Conservation (phyloP, 495 filamentous ascomycete species). For the Aspergillus homomorphus region DNA sequence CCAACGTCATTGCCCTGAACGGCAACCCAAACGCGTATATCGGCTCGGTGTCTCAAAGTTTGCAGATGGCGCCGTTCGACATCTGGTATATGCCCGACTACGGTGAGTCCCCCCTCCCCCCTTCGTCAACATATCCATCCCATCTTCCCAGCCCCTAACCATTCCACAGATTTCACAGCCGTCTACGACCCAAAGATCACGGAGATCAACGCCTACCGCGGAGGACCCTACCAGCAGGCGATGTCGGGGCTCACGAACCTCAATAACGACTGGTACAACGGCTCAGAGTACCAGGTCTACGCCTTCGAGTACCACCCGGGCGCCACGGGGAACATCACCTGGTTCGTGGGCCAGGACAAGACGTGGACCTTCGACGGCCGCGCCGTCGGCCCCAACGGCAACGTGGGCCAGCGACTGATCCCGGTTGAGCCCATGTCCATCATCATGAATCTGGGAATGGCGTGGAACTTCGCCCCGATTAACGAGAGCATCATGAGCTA, state of each 20-base stretch:
- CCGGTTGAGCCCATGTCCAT: slow-evolving; percentile 69
- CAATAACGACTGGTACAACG: slow-evolving; percentile 77
- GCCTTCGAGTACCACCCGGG: slow-evolving; percentile 73
- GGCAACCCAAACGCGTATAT: slow-evolving; percentile 42
- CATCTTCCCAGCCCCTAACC: slow-evolving; percentile 1
- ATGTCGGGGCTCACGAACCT: slow-evolving; percentile 68
- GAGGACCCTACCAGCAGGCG: slow-evolving; percentile 70
- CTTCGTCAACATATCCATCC: not conserved
- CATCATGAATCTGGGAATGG: slow-evolving; percentile 73
- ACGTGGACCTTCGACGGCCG: slow-evolving; percentile 66
- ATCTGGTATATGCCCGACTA: slow-evolving; percentile 74
- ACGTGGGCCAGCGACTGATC: slow-evolving; percentile 66
- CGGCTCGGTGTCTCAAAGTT: slow-evolving; percentile 67
- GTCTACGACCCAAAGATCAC: slow-evolving; percentile 60
- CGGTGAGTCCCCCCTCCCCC: slow-evolving; percentile 31
- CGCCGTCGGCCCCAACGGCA: slow-evolving; percentile 68
- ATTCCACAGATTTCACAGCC: slow-evolving; percentile 51
- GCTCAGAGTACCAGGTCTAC: slow-evolving; percentile 67
- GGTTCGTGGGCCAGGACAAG: slow-evolving; percentile 63
- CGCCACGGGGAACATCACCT: slow-evolving; percentile 55
- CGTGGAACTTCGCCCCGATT: slow-evolving; percentile 60
- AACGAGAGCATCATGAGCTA: slow-evolving; percentile 52
- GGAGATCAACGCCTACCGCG: slow-evolving; percentile 61
- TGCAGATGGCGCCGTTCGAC: slow-evolving; percentile 73
- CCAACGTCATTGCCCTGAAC: slow-evolving; percentile 56